phyloP scores from a whole-genome alignment of 2,329 filamentous ascomycete species.

The Penicillium italicum region DNA sequence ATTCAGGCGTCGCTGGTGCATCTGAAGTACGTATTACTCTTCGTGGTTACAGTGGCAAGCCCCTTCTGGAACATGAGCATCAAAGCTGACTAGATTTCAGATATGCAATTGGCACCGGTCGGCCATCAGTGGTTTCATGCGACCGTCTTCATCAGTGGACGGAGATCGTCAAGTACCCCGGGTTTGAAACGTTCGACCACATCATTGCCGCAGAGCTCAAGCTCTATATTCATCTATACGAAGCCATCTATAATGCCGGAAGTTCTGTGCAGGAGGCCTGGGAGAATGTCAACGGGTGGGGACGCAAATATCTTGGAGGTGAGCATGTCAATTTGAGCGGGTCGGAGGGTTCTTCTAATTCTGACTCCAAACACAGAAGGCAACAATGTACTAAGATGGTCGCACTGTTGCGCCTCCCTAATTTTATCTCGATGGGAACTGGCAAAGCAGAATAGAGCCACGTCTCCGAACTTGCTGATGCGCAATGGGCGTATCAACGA shows the following conservation, averaged over 20 bases:
- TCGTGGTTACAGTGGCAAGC: neutral
- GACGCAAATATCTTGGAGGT: slow-evolving; percentile 2
- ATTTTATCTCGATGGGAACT: slow-evolving; percentile 9
- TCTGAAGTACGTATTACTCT: slow-evolving; percentile 1
- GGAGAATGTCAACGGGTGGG: slow-evolving; percentile 5
- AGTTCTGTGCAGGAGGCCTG: slow-evolving; percentile 2
- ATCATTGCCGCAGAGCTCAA: slow-evolving; percentile 9
- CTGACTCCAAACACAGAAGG: neutral
- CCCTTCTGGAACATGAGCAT: neutral
- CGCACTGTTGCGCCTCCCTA: slow-evolving; percentile 2
- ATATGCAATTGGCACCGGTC: slow-evolving; percentile 8
- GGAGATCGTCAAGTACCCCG: slow-evolving; percentile 5
- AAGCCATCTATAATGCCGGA: neutral
- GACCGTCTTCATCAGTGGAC: slow-evolving; percentile 4
- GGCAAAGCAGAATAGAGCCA: slow-evolving; percentile 3
- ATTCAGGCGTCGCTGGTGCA: slow-evolving; percentile 9
- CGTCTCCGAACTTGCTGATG: neutral
- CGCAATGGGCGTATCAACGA: neutral
- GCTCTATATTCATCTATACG: slow-evolving; percentile 7
- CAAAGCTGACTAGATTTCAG: neutral
- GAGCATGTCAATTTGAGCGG: neutral
- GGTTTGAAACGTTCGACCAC: slow-evolving; percentile 3
- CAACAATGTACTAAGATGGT: neutral
- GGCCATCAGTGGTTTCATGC: slow-evolving; percentile 5
- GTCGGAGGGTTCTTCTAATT: accelerated